These are phyloP conservation scores for Pyrenophora graminea DNA, from an alignment of 2,329 filamentous ascomycete genomes.

Conservation along the genomic window DNA sequence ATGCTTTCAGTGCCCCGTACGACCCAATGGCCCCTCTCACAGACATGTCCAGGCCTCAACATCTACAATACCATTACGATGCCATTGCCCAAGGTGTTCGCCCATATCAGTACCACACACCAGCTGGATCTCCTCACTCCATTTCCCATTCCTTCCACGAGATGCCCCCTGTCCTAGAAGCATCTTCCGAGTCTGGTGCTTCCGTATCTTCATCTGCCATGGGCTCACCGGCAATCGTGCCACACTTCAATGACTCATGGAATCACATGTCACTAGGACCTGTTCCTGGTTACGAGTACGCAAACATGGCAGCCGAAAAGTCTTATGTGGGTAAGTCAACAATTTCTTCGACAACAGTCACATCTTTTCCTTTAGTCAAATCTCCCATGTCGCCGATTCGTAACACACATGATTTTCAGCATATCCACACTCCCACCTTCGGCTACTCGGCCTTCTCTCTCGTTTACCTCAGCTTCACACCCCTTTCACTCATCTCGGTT, in stretches of 20 bases:
- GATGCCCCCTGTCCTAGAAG: constrained; percentile 52
- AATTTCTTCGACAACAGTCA: constrained; percentile 41
- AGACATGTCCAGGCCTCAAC: constrained; percentile 37
- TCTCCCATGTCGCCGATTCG: constrained; percentile 20
- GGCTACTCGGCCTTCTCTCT: constrained; percentile 41
- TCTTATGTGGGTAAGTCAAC: constrained; percentile 56
- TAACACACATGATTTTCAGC: constrained; percentile 34
- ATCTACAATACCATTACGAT: constrained; percentile 45
- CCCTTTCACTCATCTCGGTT: constrained; percentile 30
- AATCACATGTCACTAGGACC: constrained; percentile 63
- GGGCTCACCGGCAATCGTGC: constrained; percentile 61
- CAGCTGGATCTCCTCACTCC: constrained; percentile 51
- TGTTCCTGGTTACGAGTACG: constrained; percentile 61
- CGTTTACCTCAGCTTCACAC: background rate
- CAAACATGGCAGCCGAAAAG: constrained; percentile 54
- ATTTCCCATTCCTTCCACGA: constrained; percentile 53
- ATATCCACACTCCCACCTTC: constrained; percentile 44
- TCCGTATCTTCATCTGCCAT: constrained; percentile 57
- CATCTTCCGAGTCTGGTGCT: constrained; percentile 57
- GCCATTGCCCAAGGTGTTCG: constrained; percentile 45
- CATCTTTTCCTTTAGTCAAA: constrained; percentile 23
- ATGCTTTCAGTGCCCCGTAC: constrained; percentile 45
- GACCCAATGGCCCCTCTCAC: constrained; percentile 43
- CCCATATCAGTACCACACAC: constrained; percentile 44
- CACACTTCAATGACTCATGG: constrained; percentile 66